These are phyloP conservation scores for Cyathus olla DNA, from an alignment of 1,284 basidiomycete species.

Conservation along the genomic window DNA sequence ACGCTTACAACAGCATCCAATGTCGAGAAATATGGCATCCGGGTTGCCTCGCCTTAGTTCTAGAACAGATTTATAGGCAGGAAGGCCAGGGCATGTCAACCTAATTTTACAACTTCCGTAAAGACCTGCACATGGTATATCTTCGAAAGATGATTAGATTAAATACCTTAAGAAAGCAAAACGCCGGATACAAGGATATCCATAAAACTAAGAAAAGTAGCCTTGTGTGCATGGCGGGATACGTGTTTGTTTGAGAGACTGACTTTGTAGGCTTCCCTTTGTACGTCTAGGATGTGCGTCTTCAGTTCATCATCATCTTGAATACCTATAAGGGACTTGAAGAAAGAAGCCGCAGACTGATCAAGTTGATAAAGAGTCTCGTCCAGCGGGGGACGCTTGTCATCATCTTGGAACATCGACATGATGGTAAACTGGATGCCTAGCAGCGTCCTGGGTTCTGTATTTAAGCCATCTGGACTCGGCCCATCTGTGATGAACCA, in stretches of 20 bases:
- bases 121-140: constrained; percentile 1
- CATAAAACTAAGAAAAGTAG: constrained; percentile 21
- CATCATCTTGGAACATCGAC: not conserved
- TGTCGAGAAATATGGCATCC: constrained; percentile 58
- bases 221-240: constrained; percentile 3
- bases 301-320: constrained; percentile 43
- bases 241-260: not conserved
- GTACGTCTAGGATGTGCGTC: constrained; percentile 52
- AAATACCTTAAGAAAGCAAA: constrained; percentile 54
- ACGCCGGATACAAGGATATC: constrained; percentile 40
- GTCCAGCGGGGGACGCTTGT: constrained; percentile 5
- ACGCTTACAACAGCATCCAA: constrained; percentile 59
- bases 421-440: not conserved
- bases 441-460: too few species aligned
- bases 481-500: too few species aligned
- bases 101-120: constrained; percentile 42
- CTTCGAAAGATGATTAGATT: constrained; percentile 9
- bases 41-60: constrained; percentile 48
- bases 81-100: constrained; percentile 53
- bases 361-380: constrained; percentile 7
- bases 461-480: too few species aligned
- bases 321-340: constrained; percentile 34
- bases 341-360: constrained; percentile 21
- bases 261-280: constrained; percentile 57
- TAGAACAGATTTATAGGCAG: constrained; percentile 55